Evolutionary conservation across 2,329 filamentous ascomycete genomes (phyloP).

Genomic region (Fusarium sarcochroum): DNA sequence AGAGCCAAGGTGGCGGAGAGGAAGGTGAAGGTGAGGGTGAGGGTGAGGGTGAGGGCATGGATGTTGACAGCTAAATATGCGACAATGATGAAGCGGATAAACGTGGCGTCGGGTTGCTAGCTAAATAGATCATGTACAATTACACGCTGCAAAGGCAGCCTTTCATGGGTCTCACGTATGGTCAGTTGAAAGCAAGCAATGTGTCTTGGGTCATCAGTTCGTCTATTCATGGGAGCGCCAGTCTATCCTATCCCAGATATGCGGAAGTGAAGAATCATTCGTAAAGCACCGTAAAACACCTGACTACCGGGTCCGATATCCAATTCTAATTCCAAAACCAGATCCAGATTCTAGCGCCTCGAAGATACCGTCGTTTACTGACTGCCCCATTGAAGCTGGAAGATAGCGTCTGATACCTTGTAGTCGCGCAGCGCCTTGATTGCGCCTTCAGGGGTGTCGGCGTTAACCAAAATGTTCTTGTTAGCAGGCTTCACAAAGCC

Average conservation of each 20-base stretch:
- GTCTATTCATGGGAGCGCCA: constrained; percentile 42
- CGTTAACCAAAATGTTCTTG: constrained; percentile 83
- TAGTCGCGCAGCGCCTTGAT: constrained; percentile 80
- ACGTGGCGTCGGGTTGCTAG: constrained; percentile 42
- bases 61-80: constrained; percentile 53
- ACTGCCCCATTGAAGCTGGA: constrained; percentile 85
- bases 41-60: constrained; percentile 54
- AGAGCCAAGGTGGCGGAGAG: constrained; percentile 60
- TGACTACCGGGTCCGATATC: constrained; percentile 17
- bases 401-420: constrained; percentile 79
- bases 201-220: constrained; percentile 40
- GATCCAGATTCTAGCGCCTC: constrained; percentile 26
- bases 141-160: constrained; percentile 51
- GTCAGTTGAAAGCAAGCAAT: constrained; percentile 18
- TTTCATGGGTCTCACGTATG: constrained; percentile 45
- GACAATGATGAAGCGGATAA: constrained; percentile 33
- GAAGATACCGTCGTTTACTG: constrained; percentile 59
- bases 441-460: constrained; percentile 78
- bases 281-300: constrained; percentile 39
- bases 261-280: constrained; percentile 23
- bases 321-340: constrained; percentile 9
- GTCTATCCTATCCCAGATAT: constrained; percentile 40
- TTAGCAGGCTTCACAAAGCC: constrained; percentile 83
- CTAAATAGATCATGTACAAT: constrained; percentile 56
- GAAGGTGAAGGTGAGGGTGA: constrained; percentile 49